Conservation (phyloP, 352 stramenopile species). For the Phytophthora nicotianae region DNA sequence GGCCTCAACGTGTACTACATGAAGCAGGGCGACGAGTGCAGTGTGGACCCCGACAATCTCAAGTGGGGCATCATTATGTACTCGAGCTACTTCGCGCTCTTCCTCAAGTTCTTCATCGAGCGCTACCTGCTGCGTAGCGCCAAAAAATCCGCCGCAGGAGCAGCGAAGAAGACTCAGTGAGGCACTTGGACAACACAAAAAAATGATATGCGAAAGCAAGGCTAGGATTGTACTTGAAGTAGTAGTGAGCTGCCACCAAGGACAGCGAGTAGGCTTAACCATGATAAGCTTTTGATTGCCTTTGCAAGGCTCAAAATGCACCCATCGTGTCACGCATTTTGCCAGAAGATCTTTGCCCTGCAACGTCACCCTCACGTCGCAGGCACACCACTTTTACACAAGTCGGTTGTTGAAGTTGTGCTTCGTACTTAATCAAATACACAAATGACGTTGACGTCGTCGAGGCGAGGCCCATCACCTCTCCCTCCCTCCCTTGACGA, state of each 20-base stretch:
- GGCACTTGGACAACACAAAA: constrained; percentile 13
- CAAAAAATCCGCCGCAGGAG: constrained; percentile 38
- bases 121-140: constrained; percentile 74
- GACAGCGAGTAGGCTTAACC: constrained; percentile 11
- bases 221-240: constrained; percentile 37
- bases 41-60: constrained; percentile 85
- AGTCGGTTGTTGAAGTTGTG: constrained; percentile 13
- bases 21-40: constrained; percentile 66
- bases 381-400: constrained; percentile 14
- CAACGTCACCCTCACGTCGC: constrained; percentile 12
- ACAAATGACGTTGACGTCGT: constrained; percentile 7
- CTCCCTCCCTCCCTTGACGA: background rate
- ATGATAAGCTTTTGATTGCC: constrained; percentile 26
- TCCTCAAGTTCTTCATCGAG: constrained; percentile 93
- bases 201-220: constrained; percentile 22
- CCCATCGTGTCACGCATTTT: constrained; percentile 6
- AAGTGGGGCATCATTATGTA: constrained; percentile 94
- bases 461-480: background rate
- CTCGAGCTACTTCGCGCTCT: constrained; percentile 93
- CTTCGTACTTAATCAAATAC: constrained; percentile 11
- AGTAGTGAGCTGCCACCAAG: constrained; percentile 31
- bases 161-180: constrained; percentile 51
- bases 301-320: constrained; percentile 1
- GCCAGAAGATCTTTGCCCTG: constrained; percentile 9
- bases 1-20: constrained; percentile 82